Percentiles rank a stretch among this genome's conserved stretches.
Evolutionary conservation across 495 filamentous ascomycete species (phyloP).

Genomic region (Talaromyces borbonicus): DNA sequence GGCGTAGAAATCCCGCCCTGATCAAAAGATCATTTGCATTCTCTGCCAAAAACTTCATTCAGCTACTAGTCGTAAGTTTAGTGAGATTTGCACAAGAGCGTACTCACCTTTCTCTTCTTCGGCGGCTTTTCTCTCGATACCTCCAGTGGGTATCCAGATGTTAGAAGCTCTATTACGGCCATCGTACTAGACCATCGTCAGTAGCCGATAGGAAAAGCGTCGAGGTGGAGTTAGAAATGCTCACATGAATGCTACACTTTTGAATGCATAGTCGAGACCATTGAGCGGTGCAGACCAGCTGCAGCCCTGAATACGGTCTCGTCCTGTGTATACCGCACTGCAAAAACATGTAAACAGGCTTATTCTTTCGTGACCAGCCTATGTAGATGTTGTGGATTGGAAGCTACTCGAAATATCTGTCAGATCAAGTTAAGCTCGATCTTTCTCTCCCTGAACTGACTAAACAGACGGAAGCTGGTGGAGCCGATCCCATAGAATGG

Average conservation of each 20-base stretch:
- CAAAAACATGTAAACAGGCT: conserved; percentile 3
- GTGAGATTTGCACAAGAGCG: too few relatives aligned
- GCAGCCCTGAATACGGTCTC: conserved; percentile 1
- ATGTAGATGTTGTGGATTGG: too few relatives aligned
- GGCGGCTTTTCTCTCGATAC: conserved; percentile 47
- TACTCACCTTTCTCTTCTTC: conserved; percentile 32
- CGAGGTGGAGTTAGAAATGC: too few relatives aligned
- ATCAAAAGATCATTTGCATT: conserved; percentile 68
- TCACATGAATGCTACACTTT: conserved; percentile 16
- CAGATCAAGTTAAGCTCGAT: too few relatives aligned
- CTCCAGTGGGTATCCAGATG: conserved; percentile 70
- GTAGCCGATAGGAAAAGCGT: neutral
- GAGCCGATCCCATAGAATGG: neutral
- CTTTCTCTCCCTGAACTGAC: too few relatives aligned
- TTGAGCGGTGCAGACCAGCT: neutral
- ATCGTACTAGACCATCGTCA: conserved; percentile 33
- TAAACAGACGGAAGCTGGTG: too few relatives aligned
- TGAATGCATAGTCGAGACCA: neutral
- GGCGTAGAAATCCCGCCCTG: conserved; percentile 70
- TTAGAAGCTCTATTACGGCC: conserved; percentile 54
- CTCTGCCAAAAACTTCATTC: conserved; percentile 23
- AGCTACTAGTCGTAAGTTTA: neutral
- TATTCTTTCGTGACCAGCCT: too few relatives aligned
- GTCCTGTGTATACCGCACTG: neutral
- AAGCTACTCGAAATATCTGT: neutral